Conservation (phyloP, 2,329 filamentous ascomycete species). For the Trematosphaeria pertusa region DNA sequence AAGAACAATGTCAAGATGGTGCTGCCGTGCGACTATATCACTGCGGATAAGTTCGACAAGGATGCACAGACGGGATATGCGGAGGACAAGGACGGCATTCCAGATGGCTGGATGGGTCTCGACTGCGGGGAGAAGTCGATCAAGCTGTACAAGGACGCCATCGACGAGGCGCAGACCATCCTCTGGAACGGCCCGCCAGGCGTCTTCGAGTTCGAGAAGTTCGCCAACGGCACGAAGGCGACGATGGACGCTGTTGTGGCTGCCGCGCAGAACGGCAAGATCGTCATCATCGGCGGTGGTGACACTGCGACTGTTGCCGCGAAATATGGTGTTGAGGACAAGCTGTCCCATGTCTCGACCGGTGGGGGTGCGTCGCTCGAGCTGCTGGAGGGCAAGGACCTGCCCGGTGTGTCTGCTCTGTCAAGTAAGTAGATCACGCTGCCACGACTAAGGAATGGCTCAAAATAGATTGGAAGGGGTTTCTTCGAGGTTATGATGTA, state of each 20-base stretch:
- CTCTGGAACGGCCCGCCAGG: slow-evolving; percentile 98
- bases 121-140: slow-evolving; percentile 91
- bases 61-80: slow-evolving; percentile 83
- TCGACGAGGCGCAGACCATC: slow-evolving; percentile 89
- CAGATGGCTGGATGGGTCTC: slow-evolving; percentile 97
- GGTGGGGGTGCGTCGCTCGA: slow-evolving; percentile 95
- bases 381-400: slow-evolving; percentile 95
- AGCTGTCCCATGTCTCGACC: slow-evolving; percentile 97
- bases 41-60: slow-evolving; percentile 90
- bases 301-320: slow-evolving; percentile 97
- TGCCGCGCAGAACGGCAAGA: slow-evolving; percentile 83
- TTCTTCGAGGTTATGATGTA: slow-evolving; percentile 44
- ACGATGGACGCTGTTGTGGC: slow-evolving; percentile 88
- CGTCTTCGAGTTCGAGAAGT: slow-evolving; percentile 97
- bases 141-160: slow-evolving; percentile 86
- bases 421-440: slow-evolving; percentile 69
- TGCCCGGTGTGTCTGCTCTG: slow-evolving; percentile 91
- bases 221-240: slow-evolving; percentile 89
- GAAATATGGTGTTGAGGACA: slow-evolving; percentile 95
- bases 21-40: slow-evolving; percentile 93
- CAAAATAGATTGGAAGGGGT: slow-evolving; percentile 39
- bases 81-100: slow-evolving; percentile 87
- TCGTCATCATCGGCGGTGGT: slow-evolving; percentile 97
- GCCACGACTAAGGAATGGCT: slow-evolving; percentile 25
- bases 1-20: slow-evolving; percentile 95